phyloP scores from a whole-genome alignment of 1,284 basidiomycete species.

The Melampsora occidentalis region DNA sequence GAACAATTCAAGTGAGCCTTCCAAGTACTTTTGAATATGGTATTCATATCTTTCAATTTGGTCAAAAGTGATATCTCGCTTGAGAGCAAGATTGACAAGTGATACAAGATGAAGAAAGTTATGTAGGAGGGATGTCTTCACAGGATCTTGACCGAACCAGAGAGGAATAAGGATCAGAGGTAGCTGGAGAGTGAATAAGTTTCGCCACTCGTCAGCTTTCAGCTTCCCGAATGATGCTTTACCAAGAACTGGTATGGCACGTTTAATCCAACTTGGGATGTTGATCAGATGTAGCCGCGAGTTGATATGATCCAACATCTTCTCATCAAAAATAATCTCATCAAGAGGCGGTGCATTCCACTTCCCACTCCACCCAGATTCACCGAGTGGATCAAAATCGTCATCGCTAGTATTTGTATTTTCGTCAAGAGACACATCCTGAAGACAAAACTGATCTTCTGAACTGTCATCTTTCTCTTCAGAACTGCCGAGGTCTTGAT shows the following conservation, averaged over 20 bases:
- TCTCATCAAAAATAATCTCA: neutral
- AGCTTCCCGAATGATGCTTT: constrained; percentile 20
- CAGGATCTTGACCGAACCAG: neutral
- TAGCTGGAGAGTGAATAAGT: constrained; percentile 20
- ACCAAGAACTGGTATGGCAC: constrained; percentile 13
- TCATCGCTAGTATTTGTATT: neutral
- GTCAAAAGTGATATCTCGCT: neutral
- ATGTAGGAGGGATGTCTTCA: neutral
- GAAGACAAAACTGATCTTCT: too few relatives aligned
- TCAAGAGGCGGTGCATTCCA: neutral
- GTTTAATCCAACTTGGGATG: constrained; percentile 19
- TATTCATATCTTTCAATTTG: neutral
- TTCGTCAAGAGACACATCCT: too few relatives aligned
- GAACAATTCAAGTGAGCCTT: neutral
- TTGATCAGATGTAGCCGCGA: neutral
- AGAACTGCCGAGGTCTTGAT: neutral
- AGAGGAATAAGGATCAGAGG: neutral
- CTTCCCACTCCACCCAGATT: neutral
- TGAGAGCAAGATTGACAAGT: constrained; percentile 12
- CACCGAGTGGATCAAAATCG: neutral
- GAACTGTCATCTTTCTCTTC: too few relatives aligned
- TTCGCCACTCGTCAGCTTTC: constrained; percentile 18
- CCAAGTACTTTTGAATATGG: neutral
- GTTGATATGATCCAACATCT: constrained; percentile 2
- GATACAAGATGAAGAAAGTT: constrained; percentile 15